phyloP scores from a whole-genome alignment of 208 protist species.

The Leishmania aethiopica region DNA sequence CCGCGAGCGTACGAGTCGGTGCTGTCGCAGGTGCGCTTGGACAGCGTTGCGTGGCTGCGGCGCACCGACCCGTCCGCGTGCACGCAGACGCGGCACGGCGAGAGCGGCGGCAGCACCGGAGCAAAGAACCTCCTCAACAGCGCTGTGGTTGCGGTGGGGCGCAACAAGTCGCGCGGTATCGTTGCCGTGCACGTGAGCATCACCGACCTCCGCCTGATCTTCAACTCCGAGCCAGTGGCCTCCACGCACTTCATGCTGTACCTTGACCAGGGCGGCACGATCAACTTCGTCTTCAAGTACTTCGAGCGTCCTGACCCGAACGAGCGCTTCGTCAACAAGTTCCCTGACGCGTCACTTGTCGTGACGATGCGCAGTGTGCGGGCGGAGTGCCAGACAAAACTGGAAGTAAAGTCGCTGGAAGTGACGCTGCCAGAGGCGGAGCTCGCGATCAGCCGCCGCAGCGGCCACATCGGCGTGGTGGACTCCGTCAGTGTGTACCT shows the following conservation, averaged over 20 bases:
- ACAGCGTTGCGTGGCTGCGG: conserved; percentile 30
- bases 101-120: not conserved
- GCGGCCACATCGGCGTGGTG: conserved; percentile 22
- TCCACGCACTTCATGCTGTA: conserved; percentile 73
- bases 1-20: conserved; percentile 54
- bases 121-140: not conserved
- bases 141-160: not conserved
- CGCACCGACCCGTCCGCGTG: not conserved
- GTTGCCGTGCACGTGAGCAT: conserved; percentile 64
- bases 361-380: conserved; percentile 51
- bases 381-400: conserved; percentile 83
- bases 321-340: conserved; percentile 30
- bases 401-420: conserved; percentile 90
- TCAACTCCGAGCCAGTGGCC: conserved; percentile 69
- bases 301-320: conserved; percentile 11
- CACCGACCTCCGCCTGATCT: conserved; percentile 57
- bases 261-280: conserved; percentile 57
- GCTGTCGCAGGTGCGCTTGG: conserved; percentile 36
- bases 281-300: conserved; percentile 58
- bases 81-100: not conserved
- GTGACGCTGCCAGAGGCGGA: conserved; percentile 67
- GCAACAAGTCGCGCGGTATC: conserved; percentile 20
- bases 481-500: conserved; percentile 48
- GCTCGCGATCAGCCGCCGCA: conserved; percentile 44
- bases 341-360: conserved; percentile 41